Evolutionary conservation across 2,329 filamentous ascomycete genomes (phyloP), one percentile per base, ranked within the genome.

Genomic region (Fusarium pseudograminearum): DNA sequence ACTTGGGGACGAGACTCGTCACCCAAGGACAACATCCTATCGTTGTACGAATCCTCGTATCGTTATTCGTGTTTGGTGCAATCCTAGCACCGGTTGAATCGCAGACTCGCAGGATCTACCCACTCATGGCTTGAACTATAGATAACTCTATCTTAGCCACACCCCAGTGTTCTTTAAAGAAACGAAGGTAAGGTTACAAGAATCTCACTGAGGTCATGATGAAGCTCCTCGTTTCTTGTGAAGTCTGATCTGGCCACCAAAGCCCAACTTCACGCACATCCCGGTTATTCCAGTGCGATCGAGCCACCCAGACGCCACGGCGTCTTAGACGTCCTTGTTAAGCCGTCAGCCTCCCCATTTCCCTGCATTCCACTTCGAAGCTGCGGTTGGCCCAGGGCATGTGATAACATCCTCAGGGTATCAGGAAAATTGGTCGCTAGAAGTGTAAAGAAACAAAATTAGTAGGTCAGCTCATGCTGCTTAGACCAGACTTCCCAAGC

Each of bases 11-110:
- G 34, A 24, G 42, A 59, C 46, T 24, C 28, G 41, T 30, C 36
- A 44, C 18, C 51, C 47, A 34, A 67, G 14, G 41, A 22, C 40
- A 47, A 47, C 22, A 38, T 41, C 16, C 33, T 26, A 36, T 16
- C 34, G 24, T 31, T 40, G 31, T 20, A 51, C 20, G 50, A n/a
- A 18, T 52, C 45, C 52, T 66, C 63, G 34, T 64, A 52, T 67
- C 44, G 41, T n/a, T 53, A 36, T 55, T 47, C 24, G 30, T 52
- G 31, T 36, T 45, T 41, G 59, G 36, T 46, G 40, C 40, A 45
- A 45, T 44, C 28, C 20, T 67, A 36, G 44, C 61, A 59, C 24
- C 18, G 16, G 47, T 42, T 24, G 7, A 47, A 26, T 51, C 14
- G 7, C 42, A 46, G 40, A 10, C 30, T 61, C 22, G 48, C 57